Percentiles rank a stretch among this genome's conserved stretches.
Evolutionary conservation across 352 stramenopile genomes (phyloP).

Genomic region (Globisporangium takayamanum): DNA sequence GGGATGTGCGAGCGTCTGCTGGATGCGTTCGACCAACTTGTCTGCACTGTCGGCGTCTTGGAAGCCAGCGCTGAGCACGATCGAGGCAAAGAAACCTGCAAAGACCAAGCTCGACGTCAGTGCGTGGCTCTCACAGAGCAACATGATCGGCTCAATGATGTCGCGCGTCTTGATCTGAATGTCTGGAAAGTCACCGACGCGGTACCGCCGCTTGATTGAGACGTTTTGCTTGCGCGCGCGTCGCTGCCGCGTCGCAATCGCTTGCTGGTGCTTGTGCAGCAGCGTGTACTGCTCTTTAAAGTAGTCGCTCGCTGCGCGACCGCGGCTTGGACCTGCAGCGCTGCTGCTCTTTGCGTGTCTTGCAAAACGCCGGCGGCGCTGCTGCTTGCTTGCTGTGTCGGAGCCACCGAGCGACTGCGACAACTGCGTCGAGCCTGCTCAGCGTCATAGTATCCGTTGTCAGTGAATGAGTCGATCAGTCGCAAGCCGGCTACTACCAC

Average conservation of each 20-base stretch:
- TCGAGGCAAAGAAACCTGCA: conserved; percentile 31
- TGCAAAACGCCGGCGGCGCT: conserved; percentile 20
- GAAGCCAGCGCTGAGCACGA: conserved; percentile 32
- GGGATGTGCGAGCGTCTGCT: conserved; percentile 7
- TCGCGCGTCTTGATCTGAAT: conserved; percentile 73
- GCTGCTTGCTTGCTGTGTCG: neutral
- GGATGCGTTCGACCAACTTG: conserved; percentile 4
- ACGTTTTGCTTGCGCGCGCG: conserved; percentile 48
- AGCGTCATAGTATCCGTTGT: neutral
- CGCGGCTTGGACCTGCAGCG: neutral
- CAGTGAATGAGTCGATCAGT: neutral
- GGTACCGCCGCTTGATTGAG: conserved; percentile 60
- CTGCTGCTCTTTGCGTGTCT: conserved; percentile 13
- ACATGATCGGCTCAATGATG: conserved; percentile 60
- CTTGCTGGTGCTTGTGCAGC: conserved; percentile 48
- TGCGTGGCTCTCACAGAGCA: conserved; percentile 44
- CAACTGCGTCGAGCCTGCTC: conserved; percentile 5
- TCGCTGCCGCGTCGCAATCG: conserved; percentile 36
- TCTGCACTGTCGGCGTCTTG: conserved; percentile 4
- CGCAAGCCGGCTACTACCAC: neutral
- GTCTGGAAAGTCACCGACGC: conserved; percentile 64
- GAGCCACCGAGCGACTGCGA: neutral
- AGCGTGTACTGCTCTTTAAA: conserved; percentile 62
- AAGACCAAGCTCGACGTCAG: conserved; percentile 41
- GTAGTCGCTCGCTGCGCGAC: conserved; percentile 29